A percentile compares a stretch with the other conserved stretches of the same genome.
Conservation (phyloP, 371 early-diverging fungal species). For the Mucor lusitanicus region DNA sequence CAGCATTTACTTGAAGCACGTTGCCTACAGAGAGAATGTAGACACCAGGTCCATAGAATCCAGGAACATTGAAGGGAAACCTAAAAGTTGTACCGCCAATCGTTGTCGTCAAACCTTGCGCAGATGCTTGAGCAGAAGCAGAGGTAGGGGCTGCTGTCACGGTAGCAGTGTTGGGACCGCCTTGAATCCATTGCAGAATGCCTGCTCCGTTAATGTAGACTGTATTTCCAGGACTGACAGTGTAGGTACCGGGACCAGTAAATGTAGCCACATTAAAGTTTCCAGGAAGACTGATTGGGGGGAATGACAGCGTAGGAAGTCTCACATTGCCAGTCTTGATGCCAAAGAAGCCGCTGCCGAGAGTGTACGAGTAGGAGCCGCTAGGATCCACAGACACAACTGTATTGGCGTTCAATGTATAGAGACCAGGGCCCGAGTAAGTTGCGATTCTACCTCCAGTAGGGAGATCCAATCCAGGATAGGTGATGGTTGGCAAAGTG, state of each 20-base stretch:
- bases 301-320: too few relatives aligned
- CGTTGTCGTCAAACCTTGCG: not conserved
- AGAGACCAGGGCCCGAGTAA: slow-evolving; percentile 4
- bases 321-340: not conserved
- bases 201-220: not conserved
- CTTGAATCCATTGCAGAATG: not conserved
- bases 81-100: not conserved
- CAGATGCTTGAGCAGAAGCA: not conserved
- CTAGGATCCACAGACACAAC: not conserved
- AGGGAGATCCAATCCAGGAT: not conserved
- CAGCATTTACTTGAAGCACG: not conserved
- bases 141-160: not conserved
- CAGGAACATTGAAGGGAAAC: slow-evolving; percentile 5
- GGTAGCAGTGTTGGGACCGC: not conserved
- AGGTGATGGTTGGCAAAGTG: not conserved
- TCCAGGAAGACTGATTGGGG: too few relatives aligned
- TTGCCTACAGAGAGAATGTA: slow-evolving; percentile 5
- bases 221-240: not conserved
- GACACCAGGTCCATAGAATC: slow-evolving; percentile 8
- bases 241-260: slow-evolving; percentile 8
- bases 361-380: not conserved
- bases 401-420: not conserved
- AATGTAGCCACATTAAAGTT: not conserved
- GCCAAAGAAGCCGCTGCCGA: not conserved
- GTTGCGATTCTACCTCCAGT: not conserved